Percentiles rank a stretch among this genome's conserved stretches.
These are phyloP conservation scores for Immersiporthe knoxdaviesiana DNA, from an alignment of 2,329 filamentous ascomycete species.

Conservation along the genomic window DNA sequence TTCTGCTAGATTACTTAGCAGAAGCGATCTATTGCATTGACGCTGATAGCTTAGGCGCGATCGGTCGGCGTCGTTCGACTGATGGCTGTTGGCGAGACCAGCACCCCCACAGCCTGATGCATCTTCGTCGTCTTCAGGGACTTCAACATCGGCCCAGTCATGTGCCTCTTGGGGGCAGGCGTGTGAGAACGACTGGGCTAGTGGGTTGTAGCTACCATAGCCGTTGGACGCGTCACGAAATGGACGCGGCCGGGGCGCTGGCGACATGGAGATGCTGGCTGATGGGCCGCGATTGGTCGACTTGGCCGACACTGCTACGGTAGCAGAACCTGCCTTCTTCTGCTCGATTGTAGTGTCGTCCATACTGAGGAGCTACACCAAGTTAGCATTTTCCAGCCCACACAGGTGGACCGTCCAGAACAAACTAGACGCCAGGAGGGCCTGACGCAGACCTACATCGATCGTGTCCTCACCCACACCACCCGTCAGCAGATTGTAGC, in stretches of 20 bases:
- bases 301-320: background rate
- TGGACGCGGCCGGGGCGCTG: background rate
- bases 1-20: constrained; percentile 65
- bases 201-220: constrained; percentile 22
- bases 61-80: constrained; percentile 17
- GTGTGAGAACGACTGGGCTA: constrained; percentile 13
- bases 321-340: constrained; percentile 2
- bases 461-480: constrained; percentile 53
- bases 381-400: background rate
- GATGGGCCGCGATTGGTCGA: constrained; percentile 12
- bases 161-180: constrained; percentile 22
- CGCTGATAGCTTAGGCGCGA: constrained; percentile 40
- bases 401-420: no score
- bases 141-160: constrained; percentile 31
- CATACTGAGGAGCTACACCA: constrained; percentile 35
- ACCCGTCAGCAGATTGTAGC: constrained; percentile 52
- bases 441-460: constrained; percentile 42
- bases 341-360: constrained; percentile 36
- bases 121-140: constrained; percentile 9
- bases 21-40: constrained; percentile 58
- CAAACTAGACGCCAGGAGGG: background rate
- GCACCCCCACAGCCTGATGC: constrained; percentile 22
- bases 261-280: background rate
- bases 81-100: constrained; percentile 27
- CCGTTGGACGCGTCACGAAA: constrained; percentile 1